Percentiles rank a stretch among this genome's conserved stretches.
phyloP scores from a whole-genome alignment of 179 eudicot species.

The Silene vulgaris region DNA sequence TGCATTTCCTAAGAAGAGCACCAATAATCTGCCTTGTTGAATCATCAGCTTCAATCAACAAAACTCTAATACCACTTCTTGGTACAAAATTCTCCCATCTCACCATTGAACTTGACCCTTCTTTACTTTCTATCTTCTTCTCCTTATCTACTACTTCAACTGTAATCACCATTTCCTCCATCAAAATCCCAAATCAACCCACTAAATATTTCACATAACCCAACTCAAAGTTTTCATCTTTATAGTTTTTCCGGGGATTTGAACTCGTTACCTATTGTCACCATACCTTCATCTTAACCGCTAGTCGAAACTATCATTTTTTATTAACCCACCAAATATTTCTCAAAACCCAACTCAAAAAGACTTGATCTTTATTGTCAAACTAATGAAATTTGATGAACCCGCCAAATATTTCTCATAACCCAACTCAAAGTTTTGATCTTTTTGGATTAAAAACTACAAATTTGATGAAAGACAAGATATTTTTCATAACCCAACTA shows the following conservation, averaged over 20 bases:
- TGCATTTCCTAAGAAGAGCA: slow-evolving; percentile 89
- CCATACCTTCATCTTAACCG: too few species aligned
- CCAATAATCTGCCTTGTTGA: slow-evolving; percentile 81
- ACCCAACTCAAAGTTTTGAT: slow-evolving; percentile 12
- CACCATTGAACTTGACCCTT: slow-evolving; percentile 30
- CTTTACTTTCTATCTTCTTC: slow-evolving; percentile 25
- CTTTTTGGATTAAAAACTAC: neutral
- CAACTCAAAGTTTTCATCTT: slow-evolving; percentile 9
- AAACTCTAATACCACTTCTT: slow-evolving; percentile 49
- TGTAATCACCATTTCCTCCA: neutral
- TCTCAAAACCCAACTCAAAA: slow-evolving; percentile 9
- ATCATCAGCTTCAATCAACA: slow-evolving; percentile 88
- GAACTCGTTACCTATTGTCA: too few species aligned
- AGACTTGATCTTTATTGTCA: neutral
- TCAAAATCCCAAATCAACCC: neutral
- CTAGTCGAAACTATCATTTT: neutral
- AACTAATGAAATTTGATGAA: neutral
- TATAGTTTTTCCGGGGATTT: too few species aligned
- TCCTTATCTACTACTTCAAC: slow-evolving; percentile 3
- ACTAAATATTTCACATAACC: neutral
- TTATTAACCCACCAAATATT: slow-evolving; percentile 2
- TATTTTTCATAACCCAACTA: neutral
- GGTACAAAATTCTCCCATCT: slow-evolving; percentile 73
- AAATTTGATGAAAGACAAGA: neutral
- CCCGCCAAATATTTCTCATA: neutral